Evolutionary conservation across 2,329 filamentous ascomycete genomes (phyloP).

Genomic region (Xylariaceae sp.): DNA sequence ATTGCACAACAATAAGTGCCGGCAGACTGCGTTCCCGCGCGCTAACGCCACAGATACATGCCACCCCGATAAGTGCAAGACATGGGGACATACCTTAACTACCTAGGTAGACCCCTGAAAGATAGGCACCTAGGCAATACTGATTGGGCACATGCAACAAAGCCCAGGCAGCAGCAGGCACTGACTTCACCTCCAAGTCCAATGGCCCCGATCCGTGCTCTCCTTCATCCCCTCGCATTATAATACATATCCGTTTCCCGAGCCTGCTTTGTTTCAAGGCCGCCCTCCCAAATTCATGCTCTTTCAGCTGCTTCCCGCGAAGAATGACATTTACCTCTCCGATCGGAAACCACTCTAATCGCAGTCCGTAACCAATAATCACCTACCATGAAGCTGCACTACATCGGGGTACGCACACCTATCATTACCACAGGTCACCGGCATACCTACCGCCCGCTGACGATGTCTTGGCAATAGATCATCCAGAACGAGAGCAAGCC

Average conservation of each 20-base stretch:
- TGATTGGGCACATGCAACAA: background rate
- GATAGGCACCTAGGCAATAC: background rate
- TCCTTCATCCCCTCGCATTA: slow-evolving; percentile 3
- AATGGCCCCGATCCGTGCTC: background rate
- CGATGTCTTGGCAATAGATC: slow-evolving; percentile 57
- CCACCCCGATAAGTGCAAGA: background rate
- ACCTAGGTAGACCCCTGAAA: background rate
- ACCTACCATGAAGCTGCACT: slow-evolving; percentile 77
- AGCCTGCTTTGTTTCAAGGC: slow-evolving; percentile 11
- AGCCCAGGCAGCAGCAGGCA: slow-evolving; percentile 9
- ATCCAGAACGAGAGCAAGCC: slow-evolving; percentile 79
- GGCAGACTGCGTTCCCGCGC: too few species aligned
- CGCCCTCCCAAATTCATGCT: slow-evolving; percentile 3
- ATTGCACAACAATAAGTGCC: background rate
- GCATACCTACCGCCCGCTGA: slow-evolving; percentile 20
- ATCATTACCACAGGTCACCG: slow-evolving; percentile 33
- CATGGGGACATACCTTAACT: background rate
- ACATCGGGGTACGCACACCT: slow-evolving; percentile 72
- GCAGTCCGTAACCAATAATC: slow-evolving; percentile 3
- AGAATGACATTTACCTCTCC: background rate
- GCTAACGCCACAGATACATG: background rate
- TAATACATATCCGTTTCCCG: slow-evolving; percentile 3
- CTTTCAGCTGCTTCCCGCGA: background rate
- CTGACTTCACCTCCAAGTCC: slow-evolving; percentile 23
- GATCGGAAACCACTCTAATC: background rate